These are phyloP conservation scores for Daldinia decipiens DNA, from an alignment of 495 filamentous ascomycete genomes.

Conservation along the genomic window DNA sequence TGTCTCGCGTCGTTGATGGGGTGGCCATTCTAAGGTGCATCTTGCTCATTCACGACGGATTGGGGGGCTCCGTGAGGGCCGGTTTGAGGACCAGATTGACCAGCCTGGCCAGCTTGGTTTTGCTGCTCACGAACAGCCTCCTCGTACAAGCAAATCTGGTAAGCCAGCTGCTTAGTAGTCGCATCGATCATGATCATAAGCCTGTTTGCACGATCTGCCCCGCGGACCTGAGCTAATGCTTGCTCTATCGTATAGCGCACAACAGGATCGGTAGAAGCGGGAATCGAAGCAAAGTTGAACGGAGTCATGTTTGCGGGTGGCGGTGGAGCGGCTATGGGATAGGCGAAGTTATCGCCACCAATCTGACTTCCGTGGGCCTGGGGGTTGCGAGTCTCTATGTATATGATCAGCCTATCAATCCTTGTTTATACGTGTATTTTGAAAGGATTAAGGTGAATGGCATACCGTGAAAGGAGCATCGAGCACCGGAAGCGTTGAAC, in stretches of 20 bases:
- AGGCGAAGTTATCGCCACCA: constrained; percentile 36
- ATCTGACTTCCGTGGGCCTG: constrained; percentile 40
- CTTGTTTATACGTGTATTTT: background rate
- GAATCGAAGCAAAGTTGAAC: constrained; percentile 45
- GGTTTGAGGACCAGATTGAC: background rate
- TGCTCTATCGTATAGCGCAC: constrained; percentile 53
- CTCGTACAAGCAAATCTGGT: constrained; percentile 56
- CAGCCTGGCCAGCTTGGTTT: constrained; percentile 25
- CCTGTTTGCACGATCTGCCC: constrained; percentile 52
- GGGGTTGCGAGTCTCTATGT: constrained; percentile 47
- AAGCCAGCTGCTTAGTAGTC: constrained; percentile 56
- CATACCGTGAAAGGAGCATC: constrained; percentile 64
- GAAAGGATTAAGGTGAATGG: background rate
- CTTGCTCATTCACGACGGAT: constrained; percentile 41
- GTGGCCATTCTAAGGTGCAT: constrained; percentile 35
- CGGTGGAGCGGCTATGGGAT: constrained; percentile 31
- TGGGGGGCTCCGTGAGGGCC: constrained; percentile 3
- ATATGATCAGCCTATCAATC: constrained; percentile 10
- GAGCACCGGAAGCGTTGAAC: constrained; percentile 62
- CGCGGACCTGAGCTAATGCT: constrained; percentile 54
- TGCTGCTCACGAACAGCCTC: constrained; percentile 48
- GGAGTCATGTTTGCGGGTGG: constrained; percentile 41
- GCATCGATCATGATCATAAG: constrained; percentile 56
- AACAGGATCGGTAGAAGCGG: constrained; percentile 50
- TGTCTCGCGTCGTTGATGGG: background rate